Evolutionary conservation across 495 filamentous ascomycete species (phyloP).

Genomic region (Xanthoparmelia taractica): DNA sequence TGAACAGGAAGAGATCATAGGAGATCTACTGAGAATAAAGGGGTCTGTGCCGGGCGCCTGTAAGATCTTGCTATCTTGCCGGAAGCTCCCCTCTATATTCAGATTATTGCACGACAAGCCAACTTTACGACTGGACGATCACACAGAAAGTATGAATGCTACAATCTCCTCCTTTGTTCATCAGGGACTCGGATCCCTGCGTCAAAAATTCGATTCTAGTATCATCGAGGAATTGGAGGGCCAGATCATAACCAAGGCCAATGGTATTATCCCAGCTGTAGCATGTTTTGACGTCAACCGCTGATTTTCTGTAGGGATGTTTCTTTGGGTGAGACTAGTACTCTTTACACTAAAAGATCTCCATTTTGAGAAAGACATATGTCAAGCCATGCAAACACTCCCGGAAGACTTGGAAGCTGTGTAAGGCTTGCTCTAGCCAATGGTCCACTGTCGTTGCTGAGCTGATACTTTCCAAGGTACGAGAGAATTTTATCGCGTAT

Average conservation of each 20-base stretch:
- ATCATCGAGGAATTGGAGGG: neutral
- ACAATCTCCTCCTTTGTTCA: constrained; percentile 15
- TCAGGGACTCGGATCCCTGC: constrained; percentile 7
- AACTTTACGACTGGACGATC: constrained; percentile 11
- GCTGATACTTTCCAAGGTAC: too few species aligned
- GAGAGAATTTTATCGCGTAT: too few species aligned
- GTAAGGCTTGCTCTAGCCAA: too few species aligned
- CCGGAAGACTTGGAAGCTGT: too few species aligned
- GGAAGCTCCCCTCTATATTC: constrained; percentile 10
- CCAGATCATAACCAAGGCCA: too few species aligned
- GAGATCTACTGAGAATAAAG: constrained; percentile 14
- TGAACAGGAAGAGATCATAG: neutral
- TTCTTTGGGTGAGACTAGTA: constrained; percentile 20
- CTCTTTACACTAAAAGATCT: constrained; percentile 10
- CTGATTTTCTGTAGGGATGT: constrained; percentile 13
- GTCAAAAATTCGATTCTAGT: constrained; percentile 1
- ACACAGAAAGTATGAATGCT: constrained; percentile 3
- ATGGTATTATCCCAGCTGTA: too few species aligned
- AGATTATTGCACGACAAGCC: constrained; percentile 9
- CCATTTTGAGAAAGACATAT: neutral
- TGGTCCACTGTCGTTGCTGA: too few species aligned
- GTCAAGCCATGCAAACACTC: neutral
- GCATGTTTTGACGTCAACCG: neutral
- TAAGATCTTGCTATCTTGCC: constrained; percentile 21
- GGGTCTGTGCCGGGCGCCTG: constrained; percentile 7